Conservation (phyloP, 2,329 filamentous ascomycete species). For the Hypoxylon sp. region DNA sequence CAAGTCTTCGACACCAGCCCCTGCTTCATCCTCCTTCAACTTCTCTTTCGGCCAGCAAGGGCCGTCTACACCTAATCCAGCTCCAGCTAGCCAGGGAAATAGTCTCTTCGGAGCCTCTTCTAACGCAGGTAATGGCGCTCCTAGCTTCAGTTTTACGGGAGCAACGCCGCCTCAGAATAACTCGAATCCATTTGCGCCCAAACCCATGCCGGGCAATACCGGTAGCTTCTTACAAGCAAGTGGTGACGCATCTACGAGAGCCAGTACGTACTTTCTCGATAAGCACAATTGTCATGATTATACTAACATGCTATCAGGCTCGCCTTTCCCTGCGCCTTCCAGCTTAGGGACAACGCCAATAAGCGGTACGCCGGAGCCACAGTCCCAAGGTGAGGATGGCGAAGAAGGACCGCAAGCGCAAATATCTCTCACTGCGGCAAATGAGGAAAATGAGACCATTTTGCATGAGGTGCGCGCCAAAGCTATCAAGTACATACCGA, state of each 20-base stretch:
- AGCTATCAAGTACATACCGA: constrained; percentile 71
- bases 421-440: constrained; percentile 76
- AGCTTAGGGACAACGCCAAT: constrained; percentile 72
- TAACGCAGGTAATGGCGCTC: constrained; percentile 47
- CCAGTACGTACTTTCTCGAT: constrained; percentile 55
- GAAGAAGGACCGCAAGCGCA: constrained; percentile 73
- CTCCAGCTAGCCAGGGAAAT: constrained; percentile 42
- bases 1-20: constrained; percentile 39
- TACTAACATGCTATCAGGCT: constrained; percentile 45
- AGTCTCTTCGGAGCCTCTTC: constrained; percentile 48
- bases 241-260: constrained; percentile 57
- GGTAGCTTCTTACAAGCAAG: constrained; percentile 48
- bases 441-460: constrained; percentile 79
- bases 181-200: constrained; percentile 49
- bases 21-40: constrained; percentile 42
- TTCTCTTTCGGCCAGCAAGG: constrained; percentile 48
- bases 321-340: constrained; percentile 67
- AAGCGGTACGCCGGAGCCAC: constrained; percentile 70
- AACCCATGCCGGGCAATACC: constrained; percentile 46
- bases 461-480: constrained; percentile 79
- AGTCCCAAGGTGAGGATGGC: constrained; percentile 60
- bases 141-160: constrained; percentile 57
- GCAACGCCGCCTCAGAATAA: constrained; percentile 49
- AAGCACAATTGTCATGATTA: not conserved
- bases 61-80: constrained; percentile 45